phyloP scores from a whole-genome alignment of 208 protist genomes.

The Trypanosoma congolense region DNA sequence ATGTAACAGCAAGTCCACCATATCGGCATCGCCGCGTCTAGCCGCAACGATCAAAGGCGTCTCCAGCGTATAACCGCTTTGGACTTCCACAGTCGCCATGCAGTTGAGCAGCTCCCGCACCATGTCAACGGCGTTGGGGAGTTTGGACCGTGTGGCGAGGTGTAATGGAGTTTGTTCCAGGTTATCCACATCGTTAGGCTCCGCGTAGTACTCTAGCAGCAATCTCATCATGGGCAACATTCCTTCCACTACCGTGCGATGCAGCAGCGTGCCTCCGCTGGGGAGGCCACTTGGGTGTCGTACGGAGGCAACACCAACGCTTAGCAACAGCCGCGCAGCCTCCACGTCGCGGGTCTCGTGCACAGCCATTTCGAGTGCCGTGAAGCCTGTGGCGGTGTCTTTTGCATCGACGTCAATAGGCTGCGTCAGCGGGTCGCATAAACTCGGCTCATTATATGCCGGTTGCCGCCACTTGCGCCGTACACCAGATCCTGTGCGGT shows the following conservation, averaged over 20 bases:
- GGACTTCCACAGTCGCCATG: slow-evolving; percentile 36
- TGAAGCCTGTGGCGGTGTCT: slow-evolving; percentile 29
- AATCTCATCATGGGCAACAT: slow-evolving; percentile 27
- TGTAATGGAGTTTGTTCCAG: slow-evolving; percentile 60
- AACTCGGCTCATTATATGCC: not conserved
- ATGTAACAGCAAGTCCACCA: slow-evolving; percentile 20
- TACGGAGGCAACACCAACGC: slow-evolving; percentile 42
- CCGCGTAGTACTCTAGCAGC: slow-evolving; percentile 61
- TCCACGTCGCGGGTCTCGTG: slow-evolving; percentile 16
- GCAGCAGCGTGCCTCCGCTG: slow-evolving; percentile 53
- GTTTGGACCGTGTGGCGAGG: slow-evolving; percentile 22
- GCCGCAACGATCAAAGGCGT: slow-evolving; percentile 66
- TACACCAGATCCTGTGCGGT: not conserved
- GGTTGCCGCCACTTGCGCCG: slow-evolving; percentile 2
- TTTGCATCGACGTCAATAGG: slow-evolving; percentile 61
- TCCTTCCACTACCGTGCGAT: slow-evolving; percentile 45
- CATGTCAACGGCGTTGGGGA: slow-evolving; percentile 19
- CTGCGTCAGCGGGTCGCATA: slow-evolving; percentile 3
- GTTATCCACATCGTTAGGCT: slow-evolving; percentile 62
- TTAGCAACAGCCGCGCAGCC: slow-evolving; percentile 43
- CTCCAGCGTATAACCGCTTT: slow-evolving; percentile 44
- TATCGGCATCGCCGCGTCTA: slow-evolving; percentile 18
- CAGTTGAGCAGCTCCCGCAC: slow-evolving; percentile 44
- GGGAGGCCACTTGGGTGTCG: slow-evolving; percentile 37
- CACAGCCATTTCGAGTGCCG: slow-evolving; percentile 72